Evolutionary conservation across 2,329 filamentous ascomycete species (phyloP).

Genomic region (Beauveria rudraprayagi): DNA sequence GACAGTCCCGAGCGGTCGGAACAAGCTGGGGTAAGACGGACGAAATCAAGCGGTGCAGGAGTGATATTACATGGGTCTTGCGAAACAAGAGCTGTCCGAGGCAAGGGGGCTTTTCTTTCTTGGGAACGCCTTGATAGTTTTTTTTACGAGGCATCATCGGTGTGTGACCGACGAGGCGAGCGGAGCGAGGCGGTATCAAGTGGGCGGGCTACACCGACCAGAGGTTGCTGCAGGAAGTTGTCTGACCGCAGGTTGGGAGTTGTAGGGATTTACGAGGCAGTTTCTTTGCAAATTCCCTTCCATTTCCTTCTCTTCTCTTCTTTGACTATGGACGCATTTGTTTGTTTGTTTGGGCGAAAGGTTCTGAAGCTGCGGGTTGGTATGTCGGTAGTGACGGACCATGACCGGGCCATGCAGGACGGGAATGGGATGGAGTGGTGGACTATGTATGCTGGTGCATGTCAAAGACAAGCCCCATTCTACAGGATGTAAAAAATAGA

Average conservation of each 20-base stretch:
- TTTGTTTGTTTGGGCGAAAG: too few species aligned
- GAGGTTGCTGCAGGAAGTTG: neutral
- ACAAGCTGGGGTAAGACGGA: slow-evolving; percentile 4
- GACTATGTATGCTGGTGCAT: too few species aligned
- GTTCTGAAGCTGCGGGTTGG: too few species aligned
- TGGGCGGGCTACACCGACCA: neutral
- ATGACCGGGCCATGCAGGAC: too few species aligned
- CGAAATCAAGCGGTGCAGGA: neutral
- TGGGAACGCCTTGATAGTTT: neutral
- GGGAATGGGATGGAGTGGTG: too few species aligned
- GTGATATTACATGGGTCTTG: too few species aligned
- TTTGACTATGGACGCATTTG: too few species aligned
- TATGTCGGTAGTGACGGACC: too few species aligned
- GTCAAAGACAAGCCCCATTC: too few species aligned
- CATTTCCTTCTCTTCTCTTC: neutral
- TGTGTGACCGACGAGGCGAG: neutral
- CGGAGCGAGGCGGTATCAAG: neutral
- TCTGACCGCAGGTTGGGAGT: neutral
- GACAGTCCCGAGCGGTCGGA: slow-evolving; percentile 2
- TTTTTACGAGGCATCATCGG: neutral
- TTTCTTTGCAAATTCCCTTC: neutral
- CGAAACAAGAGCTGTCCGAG: neutral
- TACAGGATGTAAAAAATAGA: too few species aligned
- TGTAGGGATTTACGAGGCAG: neutral
- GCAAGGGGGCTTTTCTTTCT: neutral